Evolutionary conservation across 148 eudicot genomes (phyloP), one percentile per base, ranked within the genome.

Genomic region (Persicaria maculosa): DNA sequence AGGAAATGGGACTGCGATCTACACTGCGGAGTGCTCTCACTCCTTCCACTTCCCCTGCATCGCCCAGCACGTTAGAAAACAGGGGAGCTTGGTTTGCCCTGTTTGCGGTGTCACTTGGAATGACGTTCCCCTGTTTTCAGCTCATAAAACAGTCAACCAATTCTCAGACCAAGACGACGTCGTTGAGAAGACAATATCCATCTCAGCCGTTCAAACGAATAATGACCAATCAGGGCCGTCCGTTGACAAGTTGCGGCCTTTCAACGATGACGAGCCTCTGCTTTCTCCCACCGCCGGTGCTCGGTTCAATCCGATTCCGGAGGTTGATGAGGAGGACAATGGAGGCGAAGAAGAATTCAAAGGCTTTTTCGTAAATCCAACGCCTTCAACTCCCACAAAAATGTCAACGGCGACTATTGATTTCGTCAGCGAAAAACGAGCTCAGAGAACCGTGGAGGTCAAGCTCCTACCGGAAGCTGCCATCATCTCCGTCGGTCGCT

Each of bases 21-120:
- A 84, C 87, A 94, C 93, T 6, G 96, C 97, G 0, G 97, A 91
- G 45, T 94, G 98, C 67, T 87, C 91, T 0, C 98, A 94, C 73
- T 67, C 87, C 8, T 94, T 94, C 71, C 97, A 94, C 62, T 94
- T 90, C 72, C 94, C 97, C 0, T 95, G 99, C 75, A 81, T 95
- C 70, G 80, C 92, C 7, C 72, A 82, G 0, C 89, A 82, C 54
- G 79, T 90, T 9, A 77, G 72, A 74, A 87, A 80, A 48, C 80
- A 80, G 25, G 84, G 81, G 25, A 71, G 79, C 9, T 78, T 87
- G 2, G n/a, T 67, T 16, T 92, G 99, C 61, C 97, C 99, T 0
- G 86, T 90, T 16, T 95, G 99, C 71, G 74, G 74, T 75, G 78
- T 81, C 68, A 71, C 68, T 10, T 95, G 99, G 99, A 89, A 90